Percentiles rank a stretch among this genome's conserved stretches.
Evolutionary conservation across 768 basidiomycete genomes (phyloP).

Genomic region (Podaxis sp.): DNA sequence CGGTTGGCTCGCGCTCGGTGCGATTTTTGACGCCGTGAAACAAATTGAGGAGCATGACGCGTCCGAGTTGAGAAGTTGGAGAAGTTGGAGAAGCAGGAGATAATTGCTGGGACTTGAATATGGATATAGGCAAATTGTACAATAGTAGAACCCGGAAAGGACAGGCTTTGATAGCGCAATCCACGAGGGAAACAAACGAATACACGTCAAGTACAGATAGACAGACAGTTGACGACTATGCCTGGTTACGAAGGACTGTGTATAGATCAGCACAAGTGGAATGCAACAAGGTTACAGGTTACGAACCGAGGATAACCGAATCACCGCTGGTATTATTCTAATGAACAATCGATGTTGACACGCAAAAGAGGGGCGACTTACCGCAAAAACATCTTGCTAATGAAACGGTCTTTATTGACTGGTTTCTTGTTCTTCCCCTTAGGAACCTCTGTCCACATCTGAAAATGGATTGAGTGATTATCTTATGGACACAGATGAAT

Average conservation of each 20-base stretch:
- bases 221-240: slow-evolving; percentile 29
- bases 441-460: slow-evolving; percentile 99
- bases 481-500: not conserved
- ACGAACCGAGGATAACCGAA: slow-evolving; percentile 94
- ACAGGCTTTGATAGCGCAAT: slow-evolving; percentile 4
- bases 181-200: not conserved
- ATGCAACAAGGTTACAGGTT: slow-evolving; percentile 20
- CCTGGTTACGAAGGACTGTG: slow-evolving; percentile 74
- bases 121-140: not conserved
- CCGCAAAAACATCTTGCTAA: slow-evolving; percentile 99
- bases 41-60: slow-evolving; percentile 39
- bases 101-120: not conserved
- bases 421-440: slow-evolving; percentile 99
- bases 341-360: slow-evolving; percentile 7
- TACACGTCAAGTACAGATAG: not conserved
- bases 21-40: slow-evolving; percentile 52
- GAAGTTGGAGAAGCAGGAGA: slow-evolving; percentile 4
- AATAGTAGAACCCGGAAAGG: slow-evolving; percentile 7
- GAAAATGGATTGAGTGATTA: slow-evolving; percentile 3
- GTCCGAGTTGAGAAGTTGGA: slow-evolving; percentile 17
- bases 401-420: slow-evolving; percentile 98
- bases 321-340: slow-evolving; percentile 63
- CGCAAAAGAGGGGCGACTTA: slow-evolving; percentile 30
- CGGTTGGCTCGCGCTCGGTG: slow-evolving; percentile 57
- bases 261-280: slow-evolving; percentile 27